Conservation (phyloP, 306 rosid genomes). For the Heteromeles arbutifolia region DNA sequence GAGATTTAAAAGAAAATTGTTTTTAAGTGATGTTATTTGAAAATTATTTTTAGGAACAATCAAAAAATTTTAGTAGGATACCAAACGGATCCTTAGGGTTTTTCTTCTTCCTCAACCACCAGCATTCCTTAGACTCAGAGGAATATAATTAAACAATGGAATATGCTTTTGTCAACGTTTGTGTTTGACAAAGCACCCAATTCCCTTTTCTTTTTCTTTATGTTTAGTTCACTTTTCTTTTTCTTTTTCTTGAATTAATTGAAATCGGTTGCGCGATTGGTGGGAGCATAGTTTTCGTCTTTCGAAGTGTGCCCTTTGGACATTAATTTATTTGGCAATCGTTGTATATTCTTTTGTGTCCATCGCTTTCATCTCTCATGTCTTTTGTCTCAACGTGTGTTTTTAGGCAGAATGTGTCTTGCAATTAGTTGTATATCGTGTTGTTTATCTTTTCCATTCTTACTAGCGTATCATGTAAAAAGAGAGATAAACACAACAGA, state of each 20-base stretch:
- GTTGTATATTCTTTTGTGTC: no score
- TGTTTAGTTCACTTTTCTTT: neutral
- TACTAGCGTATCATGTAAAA: no score
- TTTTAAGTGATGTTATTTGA: no score
- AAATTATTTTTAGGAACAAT: no score
- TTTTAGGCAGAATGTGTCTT: no score
- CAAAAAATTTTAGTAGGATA: no score
- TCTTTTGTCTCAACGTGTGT: no score
- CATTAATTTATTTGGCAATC: neutral
- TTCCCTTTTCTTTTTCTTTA: neutral
- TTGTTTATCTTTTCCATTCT: no score
- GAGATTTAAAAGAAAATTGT: no score
- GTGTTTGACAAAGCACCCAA: conserved; percentile 15
- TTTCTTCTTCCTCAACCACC: neutral
- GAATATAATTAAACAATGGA: neutral
- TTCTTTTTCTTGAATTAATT: conserved; percentile 14
- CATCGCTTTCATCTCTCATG: neutral
- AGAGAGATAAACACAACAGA: no score
- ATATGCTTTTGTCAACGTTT: conserved; percentile 12
- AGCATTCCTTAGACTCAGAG: neutral
- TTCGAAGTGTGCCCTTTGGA: neutral
- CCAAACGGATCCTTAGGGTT: no score
- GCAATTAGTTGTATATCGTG: no score
- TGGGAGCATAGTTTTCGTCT: conserved; percentile 24
- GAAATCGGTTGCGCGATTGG: conserved; percentile 34